Evolutionary conservation across 2,329 filamentous ascomycete genomes (phyloP), one percentile per base, ranked within the genome.

Genomic region (Fusarium succisae): DNA sequence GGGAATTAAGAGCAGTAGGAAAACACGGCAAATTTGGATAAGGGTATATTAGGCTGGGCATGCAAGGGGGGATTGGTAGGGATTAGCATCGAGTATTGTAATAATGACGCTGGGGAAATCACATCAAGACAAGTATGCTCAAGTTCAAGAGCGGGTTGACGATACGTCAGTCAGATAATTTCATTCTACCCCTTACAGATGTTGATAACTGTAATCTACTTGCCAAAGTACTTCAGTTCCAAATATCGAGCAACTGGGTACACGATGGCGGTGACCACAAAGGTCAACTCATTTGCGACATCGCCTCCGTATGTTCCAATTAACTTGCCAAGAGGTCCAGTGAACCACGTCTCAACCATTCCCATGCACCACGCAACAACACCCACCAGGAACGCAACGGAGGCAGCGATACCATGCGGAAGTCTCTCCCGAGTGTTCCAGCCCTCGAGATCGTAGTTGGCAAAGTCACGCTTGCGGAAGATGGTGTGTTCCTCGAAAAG

Each of bases 331-430:
- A 63, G 61, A 8, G 61, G 61, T 18, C 61, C 61, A 1, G 61
- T 63, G 35, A 63, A 63, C 61, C 61, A 63, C 0, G 61, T 63
- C 61, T 63, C 61, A 13, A 63, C 54, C 61, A 63, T 63, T 24
- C 61, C 61, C 43, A 63, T 60, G 20, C 54, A 63, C 61, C 61
- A 63, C 12, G 54, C 61, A 50, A 59, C 54, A 50, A 63, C 61
- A 37, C 61, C 61, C n/a, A 60, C 17, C 20, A 63, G 54, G 1
- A 63, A 63, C 3, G 61, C 61, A 20, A 63, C 17, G 1, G 61
- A 63, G 10, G 61, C 61, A 60, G 61, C 61, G 6, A 63, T 60
- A 5, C 61, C 61, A 47, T 63, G 61, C 11, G 61, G 61, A 2
- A 63, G 54, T 12, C 54, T 63, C 28, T 48, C 22, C n/a, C 61